Conservation (phyloP, 2,329 filamentous ascomycete species). For the Aspergillus nomiae region DNA sequence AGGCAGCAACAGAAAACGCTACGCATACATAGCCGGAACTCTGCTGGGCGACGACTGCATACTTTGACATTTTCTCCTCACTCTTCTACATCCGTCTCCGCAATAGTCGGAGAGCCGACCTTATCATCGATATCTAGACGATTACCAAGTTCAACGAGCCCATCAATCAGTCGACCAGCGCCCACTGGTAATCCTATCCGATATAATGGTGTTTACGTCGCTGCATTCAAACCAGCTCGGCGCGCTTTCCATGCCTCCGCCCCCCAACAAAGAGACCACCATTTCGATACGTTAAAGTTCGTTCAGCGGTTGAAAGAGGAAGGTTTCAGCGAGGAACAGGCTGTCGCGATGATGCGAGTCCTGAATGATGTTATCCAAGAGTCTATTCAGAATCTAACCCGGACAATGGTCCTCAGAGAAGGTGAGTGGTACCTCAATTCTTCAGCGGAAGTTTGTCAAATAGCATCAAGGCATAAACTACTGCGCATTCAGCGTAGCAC, state of each 20-base stretch:
- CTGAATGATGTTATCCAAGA: constrained; percentile 97
- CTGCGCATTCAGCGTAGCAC: constrained; percentile 2
- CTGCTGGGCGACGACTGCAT: constrained; percentile 25
- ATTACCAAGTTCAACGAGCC: constrained; percentile 15
- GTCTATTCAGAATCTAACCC: constrained; percentile 94
- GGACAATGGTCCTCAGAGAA: constrained; percentile 96
- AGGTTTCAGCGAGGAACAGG: constrained; percentile 93
- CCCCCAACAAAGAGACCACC: constrained; percentile 71
- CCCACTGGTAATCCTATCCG: constrained; percentile 37
- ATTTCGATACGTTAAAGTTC: constrained; percentile 98
- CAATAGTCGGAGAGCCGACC: constrained; percentile 17
- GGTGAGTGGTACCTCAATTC: constrained; percentile 56
- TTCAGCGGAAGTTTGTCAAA: background rate
- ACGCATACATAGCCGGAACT: constrained; percentile 24
- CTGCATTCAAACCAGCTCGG: constrained; percentile 43
- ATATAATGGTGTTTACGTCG: constrained; percentile 52
- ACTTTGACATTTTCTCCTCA: constrained; percentile 14
- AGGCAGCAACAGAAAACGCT: constrained; percentile 26
- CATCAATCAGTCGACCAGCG: constrained; percentile 15
- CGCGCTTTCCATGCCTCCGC: constrained; percentile 67
- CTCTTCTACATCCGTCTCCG: constrained; percentile 16
- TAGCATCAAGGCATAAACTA: background rate
- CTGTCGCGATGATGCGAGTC: constrained; percentile 98
- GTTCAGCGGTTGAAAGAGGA: constrained; percentile 86
- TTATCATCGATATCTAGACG: constrained; percentile 24